Conservation (phyloP, 2,329 filamentous ascomycete genomes). For the Neospermospora avenae region DNA sequence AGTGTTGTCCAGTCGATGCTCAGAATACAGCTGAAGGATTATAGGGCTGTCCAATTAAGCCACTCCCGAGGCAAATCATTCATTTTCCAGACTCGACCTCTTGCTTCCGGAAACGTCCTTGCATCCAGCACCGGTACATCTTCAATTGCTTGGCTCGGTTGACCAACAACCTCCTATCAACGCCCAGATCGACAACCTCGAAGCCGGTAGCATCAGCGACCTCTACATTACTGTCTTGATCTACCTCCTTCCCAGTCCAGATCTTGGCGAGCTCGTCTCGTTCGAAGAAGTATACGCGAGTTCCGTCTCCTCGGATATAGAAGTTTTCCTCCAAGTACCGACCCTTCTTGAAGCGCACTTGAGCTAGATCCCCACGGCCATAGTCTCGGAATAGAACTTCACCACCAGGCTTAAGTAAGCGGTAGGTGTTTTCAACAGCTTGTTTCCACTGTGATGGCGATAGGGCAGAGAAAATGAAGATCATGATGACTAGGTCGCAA, state of each 20-base stretch:
- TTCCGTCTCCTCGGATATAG: slow-evolving; percentile 93
- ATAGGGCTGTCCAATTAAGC: not conserved
- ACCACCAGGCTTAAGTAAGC: slow-evolving; percentile 86
- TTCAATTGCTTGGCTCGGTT: slow-evolving; percentile 89
- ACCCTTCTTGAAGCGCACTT: slow-evolving; percentile 95
- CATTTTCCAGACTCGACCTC: not conserved
- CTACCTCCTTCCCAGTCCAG: slow-evolving; percentile 55
- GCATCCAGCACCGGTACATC: slow-evolving; percentile 98
- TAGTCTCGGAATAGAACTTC: slow-evolving; percentile 95
- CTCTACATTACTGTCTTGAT: slow-evolving; percentile 9
- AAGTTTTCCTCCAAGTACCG: slow-evolving; percentile 96
- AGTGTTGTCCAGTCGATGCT: too few relatives aligned
- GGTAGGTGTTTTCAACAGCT: slow-evolving; percentile 77
- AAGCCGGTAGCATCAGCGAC: slow-evolving; percentile 44
- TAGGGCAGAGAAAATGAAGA: slow-evolving; percentile 96
- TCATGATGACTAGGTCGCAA: slow-evolving; percentile 89
- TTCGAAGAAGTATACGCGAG: slow-evolving; percentile 96
- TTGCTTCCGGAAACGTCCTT: slow-evolving; percentile 72
- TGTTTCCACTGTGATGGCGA: slow-evolving; percentile 79
- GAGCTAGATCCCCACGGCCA: slow-evolving; percentile 88
- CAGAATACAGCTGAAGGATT: not conserved
- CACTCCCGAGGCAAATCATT: not conserved
- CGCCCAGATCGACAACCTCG: slow-evolving; percentile 72
- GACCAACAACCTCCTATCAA: slow-evolving; percentile 85
- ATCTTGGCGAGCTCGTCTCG: slow-evolving; percentile 75